Base-by-base conservation (phyloP, 192 early-diverging fungal species). In the Gigaspora rosea region DNA sequence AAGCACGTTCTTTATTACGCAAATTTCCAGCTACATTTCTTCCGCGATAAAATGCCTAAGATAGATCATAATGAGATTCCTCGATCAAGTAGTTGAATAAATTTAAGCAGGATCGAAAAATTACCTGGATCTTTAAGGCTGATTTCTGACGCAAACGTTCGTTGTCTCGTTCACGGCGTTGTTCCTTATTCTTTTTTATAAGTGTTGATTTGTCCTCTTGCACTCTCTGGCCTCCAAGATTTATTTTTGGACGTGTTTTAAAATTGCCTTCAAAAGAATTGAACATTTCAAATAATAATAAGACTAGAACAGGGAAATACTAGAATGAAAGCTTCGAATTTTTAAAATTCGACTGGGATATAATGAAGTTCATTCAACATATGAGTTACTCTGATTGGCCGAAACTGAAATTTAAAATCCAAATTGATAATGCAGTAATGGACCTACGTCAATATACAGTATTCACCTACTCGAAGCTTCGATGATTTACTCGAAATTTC, bases 231-330 rank as follows among this genome's bases (percentile, higher is more conserved):
- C 95, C 94, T 64, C 95, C 96, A 48, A 98, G 86, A 73, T 92
- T 95, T 72, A 97, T 97, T 56, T 88, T 86, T 20, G 91, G 84
- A 62, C 88, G 88, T 47, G 84, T 69, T 82, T 91, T 94, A 80
- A 89, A 93, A 77, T 92, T 90, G 27, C 95, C 95, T 70, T 94
- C 92, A 79, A 97, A 97, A 62, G 78, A 47, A 66, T 47, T 66
- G 9, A 47, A n/a, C 64, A 66, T 66, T 63, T 15, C 27, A 33
- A 27, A 27, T 27, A 27, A 27, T 27, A 27, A 27, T 27, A 27
- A 27, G 27, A n/a, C 27, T 27, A 27, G 27, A 27, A 27, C 27
- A 27, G 27, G 27, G 27, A 27, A 27, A 27, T 27, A 27, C 27
- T 27, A 27, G 27, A 27, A 27, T 27, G 27, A 27, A 27, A 27